Percentiles rank a stretch among this genome's conserved stretches.
phyloP scores from a whole-genome alignment of 345 rosid species.

The Alliaria petiolata region DNA sequence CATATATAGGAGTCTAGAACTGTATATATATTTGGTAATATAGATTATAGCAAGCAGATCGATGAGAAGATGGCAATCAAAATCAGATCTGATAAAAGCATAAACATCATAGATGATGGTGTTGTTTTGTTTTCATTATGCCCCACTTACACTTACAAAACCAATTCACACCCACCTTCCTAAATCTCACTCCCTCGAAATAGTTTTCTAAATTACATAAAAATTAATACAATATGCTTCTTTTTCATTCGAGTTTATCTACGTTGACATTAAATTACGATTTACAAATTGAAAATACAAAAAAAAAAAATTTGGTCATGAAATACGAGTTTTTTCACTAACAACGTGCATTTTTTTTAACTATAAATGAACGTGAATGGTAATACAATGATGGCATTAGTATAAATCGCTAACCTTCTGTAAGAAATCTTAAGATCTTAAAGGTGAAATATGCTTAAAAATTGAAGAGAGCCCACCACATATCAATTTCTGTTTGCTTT shows the following conservation, averaged over 20 bases:
- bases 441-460: conserved; percentile 2
- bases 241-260: not conserved
- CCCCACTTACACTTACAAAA: conserved; percentile 3
- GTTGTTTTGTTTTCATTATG: not conserved
- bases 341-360: no score
- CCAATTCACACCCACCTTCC: not conserved
- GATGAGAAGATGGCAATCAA: not conserved
- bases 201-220: not conserved
- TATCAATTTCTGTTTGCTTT: conserved; percentile 22
- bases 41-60: not conserved
- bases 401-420: not conserved
- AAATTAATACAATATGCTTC: not conserved
- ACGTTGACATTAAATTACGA: not conserved
- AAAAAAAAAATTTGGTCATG: not conserved
- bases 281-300: not conserved
- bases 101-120: conserved; percentile 15
- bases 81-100: not conserved
- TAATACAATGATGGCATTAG: not conserved
- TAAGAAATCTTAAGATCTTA: not conserved
- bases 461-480: conserved; percentile 25
- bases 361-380: no score
- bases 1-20: not conserved
- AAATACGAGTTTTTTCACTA: not conserved
- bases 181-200: no score
- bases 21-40: no score